phyloP scores from a whole-genome alignment of 2,329 filamentous ascomycete species.

The Metarhizium humberi region DNA sequence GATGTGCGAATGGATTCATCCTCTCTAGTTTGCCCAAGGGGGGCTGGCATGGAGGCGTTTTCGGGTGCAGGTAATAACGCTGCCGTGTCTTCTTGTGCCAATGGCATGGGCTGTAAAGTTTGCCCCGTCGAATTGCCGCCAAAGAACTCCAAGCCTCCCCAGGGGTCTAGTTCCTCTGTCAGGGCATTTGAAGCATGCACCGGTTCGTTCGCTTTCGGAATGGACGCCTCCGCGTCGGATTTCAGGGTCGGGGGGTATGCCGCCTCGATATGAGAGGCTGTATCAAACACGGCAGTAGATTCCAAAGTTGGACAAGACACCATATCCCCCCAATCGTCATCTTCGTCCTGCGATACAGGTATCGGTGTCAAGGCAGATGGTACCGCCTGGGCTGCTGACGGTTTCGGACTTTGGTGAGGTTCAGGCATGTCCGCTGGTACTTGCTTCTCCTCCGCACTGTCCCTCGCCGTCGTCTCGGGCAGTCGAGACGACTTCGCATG shows the following conservation, averaged over 20 bases:
- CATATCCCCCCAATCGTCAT: conserved; percentile 56
- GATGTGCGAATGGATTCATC: neutral
- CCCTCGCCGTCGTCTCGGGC: neutral
- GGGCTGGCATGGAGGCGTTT: neutral
- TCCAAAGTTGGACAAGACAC: conserved; percentile 26
- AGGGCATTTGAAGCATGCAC: neutral
- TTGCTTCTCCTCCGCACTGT: neutral
- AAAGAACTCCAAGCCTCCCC: neutral
- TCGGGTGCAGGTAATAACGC: neutral
- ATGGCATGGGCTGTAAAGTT: neutral
- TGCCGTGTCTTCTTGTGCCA: neutral
- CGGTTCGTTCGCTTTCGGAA: neutral
- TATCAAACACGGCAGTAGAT: neutral
- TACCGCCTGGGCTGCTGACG: neutral
- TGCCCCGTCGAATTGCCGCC: neutral
- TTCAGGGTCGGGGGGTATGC: neutral
- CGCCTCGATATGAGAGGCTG: neutral
- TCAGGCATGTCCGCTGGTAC: neutral
- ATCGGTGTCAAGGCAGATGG: neutral
- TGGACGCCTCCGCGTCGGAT: neutral
- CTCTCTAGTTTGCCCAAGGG: neutral
- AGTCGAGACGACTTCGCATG: neutral
- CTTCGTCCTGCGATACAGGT: conserved; percentile 27
- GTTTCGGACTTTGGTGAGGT: neutral
- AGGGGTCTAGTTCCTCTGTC: neutral